Evolutionary conservation across 306 rosid species (phyloP), one percentile per base, ranked within the genome.

Genomic region (Cicer chorassanicum): DNA sequence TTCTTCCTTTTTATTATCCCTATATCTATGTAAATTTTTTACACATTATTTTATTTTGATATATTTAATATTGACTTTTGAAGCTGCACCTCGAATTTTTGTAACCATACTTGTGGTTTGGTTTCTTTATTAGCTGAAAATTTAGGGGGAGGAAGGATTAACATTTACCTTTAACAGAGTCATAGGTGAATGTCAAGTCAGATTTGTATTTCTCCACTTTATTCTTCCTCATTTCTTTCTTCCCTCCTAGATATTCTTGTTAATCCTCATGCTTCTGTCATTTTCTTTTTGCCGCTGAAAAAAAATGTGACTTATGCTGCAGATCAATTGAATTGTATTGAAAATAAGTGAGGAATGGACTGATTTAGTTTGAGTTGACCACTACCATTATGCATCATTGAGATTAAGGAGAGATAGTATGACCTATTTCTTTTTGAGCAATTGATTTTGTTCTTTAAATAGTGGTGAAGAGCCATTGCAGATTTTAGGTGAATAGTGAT

Each of bases 361-460:
- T 40, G n/a, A 70, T 79, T 68, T 64, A 54, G 61, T 83, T 64
- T 70, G 44, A 42, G 78, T 50, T 65, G 70, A 43, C 15, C 68
- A 63, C 24, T 39, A 57, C 55, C 34, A 46, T 70, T 24, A 44
- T 70, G 50, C 29, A 16, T 18, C 48, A 2, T 49, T 18, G 44
- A 66, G 40, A 64, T 65, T 8, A 68, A 43, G 69, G 53, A 70
- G 66, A 65, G 66, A 54, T 51, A 42, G 53, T 61, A 62, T 63
- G 77, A 41, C 39, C 67, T 36, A 16, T 45, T 19, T 73, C 44
- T 61, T 29, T 67, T 75, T 73, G 12, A 60, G 14, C 42, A 38
- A 18, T 15, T 80, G 39, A 45, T 56, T 42, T 45, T 60, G 45
- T 50, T 38, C 51, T 40, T 80, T 72, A 68, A 76, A 45, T 65